A percentile compares a stretch with the other conserved stretches of the same genome.
phyloP scores from a whole-genome alignment of 345 rosid species.

The Ailanthus altissimus region DNA sequence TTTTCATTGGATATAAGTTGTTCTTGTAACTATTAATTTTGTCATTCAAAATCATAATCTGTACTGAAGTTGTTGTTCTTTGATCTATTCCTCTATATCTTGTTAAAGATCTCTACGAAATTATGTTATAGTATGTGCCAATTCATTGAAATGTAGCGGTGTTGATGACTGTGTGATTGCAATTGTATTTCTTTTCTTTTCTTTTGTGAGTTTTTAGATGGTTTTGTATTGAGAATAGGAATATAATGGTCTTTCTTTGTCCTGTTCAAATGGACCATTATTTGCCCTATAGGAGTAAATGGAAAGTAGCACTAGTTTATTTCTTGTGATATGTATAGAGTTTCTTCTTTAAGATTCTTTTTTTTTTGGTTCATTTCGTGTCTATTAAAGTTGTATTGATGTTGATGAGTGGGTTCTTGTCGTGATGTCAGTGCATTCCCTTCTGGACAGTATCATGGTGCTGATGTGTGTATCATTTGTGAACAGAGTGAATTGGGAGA shows the following conservation, averaged over 20 bases:
- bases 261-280: not conserved
- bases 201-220: not conserved
- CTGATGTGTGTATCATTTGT: not conserved
- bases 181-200: not conserved
- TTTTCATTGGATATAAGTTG: not conserved
- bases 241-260: not conserved
- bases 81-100: not conserved
- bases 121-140: not conserved
- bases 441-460: not conserved
- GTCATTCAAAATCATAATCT: not conserved
- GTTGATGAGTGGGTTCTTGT: not conserved
- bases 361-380: not conserved
- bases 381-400: not conserved
- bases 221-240: not conserved
- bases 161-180: not conserved
- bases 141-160: not conserved
- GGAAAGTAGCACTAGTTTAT: not conserved
- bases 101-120: not conserved
- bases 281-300: not conserved
- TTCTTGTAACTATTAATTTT: not conserved
- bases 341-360: not conserved
- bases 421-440: not conserved
- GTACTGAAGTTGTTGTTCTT: not conserved
- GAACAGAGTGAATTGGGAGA: not conserved
- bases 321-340: not conserved